Evolutionary conservation across 495 filamentous ascomycete species (phyloP), one percentile per base, ranked within the genome.

Genomic region (Annulohypoxylon bovei): DNA sequence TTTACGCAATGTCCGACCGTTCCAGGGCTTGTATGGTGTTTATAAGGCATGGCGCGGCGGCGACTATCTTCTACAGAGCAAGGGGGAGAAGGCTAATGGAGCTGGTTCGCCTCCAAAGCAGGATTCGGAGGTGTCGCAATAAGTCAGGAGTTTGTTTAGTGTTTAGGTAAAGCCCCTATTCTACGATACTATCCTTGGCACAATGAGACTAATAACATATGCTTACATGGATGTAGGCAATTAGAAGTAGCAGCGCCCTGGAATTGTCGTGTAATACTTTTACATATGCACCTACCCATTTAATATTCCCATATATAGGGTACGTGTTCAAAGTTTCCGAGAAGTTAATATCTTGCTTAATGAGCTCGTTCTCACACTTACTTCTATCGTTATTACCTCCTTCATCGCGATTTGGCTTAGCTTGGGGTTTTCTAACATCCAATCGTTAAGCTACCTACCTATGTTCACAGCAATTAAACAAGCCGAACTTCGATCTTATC

Each of bases 31-130:
- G 14, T 77, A 75, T 37, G 75, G 75, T 1, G 75, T 77, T 1
- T 77, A 75, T 40, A 77, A 77, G 54, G 75, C 75, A 7, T 77
- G 75, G 75, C 72, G 72, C 3, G 75, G 75, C 5, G 70, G 72
- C 0, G 75, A 77, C 37, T 77, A 77, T 9, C 23, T 75, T 6
- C 69, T 77, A 11, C 72, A 69, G 33, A 67, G 56, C 37, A 49
- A 28, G 3, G 6, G 70, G 62, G 65, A 65, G 33, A 49, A 30
- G 6, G 2, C n/a, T 14, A 28, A 4, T 5, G 47, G 25, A 23
- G 5, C 57, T 37, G 8, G 3, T 0, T 5, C 35, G 3, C 37
- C 8, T 1, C 1, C 16, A 7, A 68, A 68, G 4, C 35, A 46
- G 22, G 28, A 28, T 46, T 40, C 39, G 8, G 18, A 56, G 11